Evolutionary conservation across 495 filamentous ascomycete genomes (phyloP).

Genomic region (Penicillium waksmanii): DNA sequence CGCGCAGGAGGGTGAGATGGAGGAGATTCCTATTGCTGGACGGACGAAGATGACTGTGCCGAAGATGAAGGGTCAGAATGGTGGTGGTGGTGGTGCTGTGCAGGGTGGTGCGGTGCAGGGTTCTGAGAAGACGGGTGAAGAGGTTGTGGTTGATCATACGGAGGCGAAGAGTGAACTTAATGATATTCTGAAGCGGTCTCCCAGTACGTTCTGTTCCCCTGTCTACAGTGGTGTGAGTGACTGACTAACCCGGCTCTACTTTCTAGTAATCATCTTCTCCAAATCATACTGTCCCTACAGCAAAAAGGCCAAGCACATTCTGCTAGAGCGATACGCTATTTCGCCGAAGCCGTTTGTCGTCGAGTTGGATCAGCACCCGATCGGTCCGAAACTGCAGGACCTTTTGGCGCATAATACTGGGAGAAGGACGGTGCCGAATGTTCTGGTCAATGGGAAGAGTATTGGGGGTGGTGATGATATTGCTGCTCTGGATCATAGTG

Average conservation of each 20-base stretch:
- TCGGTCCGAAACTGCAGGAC: slow-evolving; percentile 72
- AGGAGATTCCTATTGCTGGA: slow-evolving; percentile 63
- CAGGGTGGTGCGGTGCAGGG: slow-evolving; percentile 20
- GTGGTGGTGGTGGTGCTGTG: slow-evolving; percentile 3
- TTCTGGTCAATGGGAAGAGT: slow-evolving; percentile 83
- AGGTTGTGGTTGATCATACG: slow-evolving; percentile 27
- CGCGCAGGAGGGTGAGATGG: slow-evolving; percentile 21
- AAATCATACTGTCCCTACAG: slow-evolving; percentile 92
- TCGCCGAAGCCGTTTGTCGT: slow-evolving; percentile 83
- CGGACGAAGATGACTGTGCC: slow-evolving; percentile 64
- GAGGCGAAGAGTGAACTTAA: slow-evolving; percentile 64
- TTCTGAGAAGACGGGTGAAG: slow-evolving; percentile 11
- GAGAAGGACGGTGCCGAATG: slow-evolving; percentile 85
- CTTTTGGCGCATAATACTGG: slow-evolving; percentile 73
- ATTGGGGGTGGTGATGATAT: slow-evolving; percentile 93
- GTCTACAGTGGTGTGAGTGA: background rate
- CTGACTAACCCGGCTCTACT: slow-evolving; percentile 21
- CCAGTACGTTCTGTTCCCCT: slow-evolving; percentile 58
- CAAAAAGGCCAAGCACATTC: slow-evolving; percentile 76
- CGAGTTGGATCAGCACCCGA: slow-evolving; percentile 81
- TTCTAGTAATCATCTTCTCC: slow-evolving; percentile 87
- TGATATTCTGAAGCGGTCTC: slow-evolving; percentile 75
- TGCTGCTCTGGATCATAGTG: slow-evolving; percentile 68
- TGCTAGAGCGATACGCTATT: slow-evolving; percentile 82
- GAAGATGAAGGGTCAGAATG: slow-evolving; percentile 41